Base-by-base conservation (phyloP, 306 rosid species). In the Vicia villosa region DNA sequence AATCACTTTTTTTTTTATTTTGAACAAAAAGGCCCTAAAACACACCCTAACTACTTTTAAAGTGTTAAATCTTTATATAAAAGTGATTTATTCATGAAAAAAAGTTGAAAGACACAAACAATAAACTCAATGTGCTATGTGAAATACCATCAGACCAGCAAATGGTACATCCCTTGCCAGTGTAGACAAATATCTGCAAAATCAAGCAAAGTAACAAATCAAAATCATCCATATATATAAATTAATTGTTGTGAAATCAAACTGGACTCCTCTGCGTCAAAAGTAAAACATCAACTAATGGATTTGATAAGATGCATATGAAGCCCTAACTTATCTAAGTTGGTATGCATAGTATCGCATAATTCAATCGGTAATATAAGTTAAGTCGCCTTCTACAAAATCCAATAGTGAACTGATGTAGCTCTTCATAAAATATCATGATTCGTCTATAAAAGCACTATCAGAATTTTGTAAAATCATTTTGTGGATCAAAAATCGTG, bases 91-190 rank as follows among this genome's bases (percentile, higher is more conserved):
- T 40, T 40, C 36, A 63, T 40, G 50, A 20, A 38, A 62, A 37
- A 37, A 19, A 37, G 49, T 62, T 62, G 6, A 62, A 62, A 21
- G 1, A 62, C 7, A 63, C 68, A 63, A 40, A 16, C 67, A 37
- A 13, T 50, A 36, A 36, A 60, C 19, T 10, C 20, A 4, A 24
- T 15, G 52, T 38, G 38, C n/a, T 11, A 14, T 69, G 34, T 57
- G 72, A 55, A 19, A 57, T 84, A 91, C 96, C 97, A 91, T 91
- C 50, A 91, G 76, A 69, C 97, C 96, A 22, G 97, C 96, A 76
- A 89, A 91, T 26, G 97, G 97, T 74, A 91, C 90, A 77, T 91
- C 97, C 83, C 97, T 84, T 65, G 96, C 97, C 24, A 91, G 84
- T 13, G 96, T 91, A 51, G 94, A 87, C 85, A 89, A 84, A 59